Evolutionary conservation across 2,329 filamentous ascomycete species (phyloP).

Genomic region (Neurospora crassa): DNA sequence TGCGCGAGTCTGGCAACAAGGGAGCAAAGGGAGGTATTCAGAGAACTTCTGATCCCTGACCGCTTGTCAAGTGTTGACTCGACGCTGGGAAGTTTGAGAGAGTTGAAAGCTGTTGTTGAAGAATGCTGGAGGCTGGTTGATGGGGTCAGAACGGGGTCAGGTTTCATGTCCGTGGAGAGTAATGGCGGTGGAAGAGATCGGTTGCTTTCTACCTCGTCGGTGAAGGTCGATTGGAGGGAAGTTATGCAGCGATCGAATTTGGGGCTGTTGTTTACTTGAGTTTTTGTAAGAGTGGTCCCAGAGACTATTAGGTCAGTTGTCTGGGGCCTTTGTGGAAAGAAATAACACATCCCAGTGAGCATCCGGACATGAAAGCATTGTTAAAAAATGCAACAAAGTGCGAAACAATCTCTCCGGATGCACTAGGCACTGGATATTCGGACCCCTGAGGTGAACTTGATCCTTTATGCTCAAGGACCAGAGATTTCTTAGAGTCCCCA

Average conservation of each 20-base stretch:
- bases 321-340: neutral
- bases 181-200: neutral
- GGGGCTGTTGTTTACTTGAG: neutral
- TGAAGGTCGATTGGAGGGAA: neutral
- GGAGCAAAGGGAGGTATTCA: neutral
- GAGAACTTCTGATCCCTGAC: neutral
- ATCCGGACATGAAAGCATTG: neutral
- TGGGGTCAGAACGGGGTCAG: neutral
- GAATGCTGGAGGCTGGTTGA: neutral
- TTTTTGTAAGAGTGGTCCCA: neutral
- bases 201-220: neutral
- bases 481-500: neutral
- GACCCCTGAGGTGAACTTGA: neutral
- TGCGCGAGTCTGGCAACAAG: conserved; percentile 1
- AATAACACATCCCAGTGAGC: neutral
- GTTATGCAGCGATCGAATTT: neutral
- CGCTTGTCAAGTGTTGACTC: neutral
- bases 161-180: neutral
- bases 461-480: neutral
- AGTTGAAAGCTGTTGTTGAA: neutral
- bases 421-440: neutral
- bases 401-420: neutral
- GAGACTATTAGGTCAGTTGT: neutral
- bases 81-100: neutral
- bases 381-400: neutral